A percentile compares a stretch with the other conserved stretches of the same genome.
Evolutionary conservation across 495 filamentous ascomycete species (phyloP).

Genomic region (Choiromyces venosus): DNA sequence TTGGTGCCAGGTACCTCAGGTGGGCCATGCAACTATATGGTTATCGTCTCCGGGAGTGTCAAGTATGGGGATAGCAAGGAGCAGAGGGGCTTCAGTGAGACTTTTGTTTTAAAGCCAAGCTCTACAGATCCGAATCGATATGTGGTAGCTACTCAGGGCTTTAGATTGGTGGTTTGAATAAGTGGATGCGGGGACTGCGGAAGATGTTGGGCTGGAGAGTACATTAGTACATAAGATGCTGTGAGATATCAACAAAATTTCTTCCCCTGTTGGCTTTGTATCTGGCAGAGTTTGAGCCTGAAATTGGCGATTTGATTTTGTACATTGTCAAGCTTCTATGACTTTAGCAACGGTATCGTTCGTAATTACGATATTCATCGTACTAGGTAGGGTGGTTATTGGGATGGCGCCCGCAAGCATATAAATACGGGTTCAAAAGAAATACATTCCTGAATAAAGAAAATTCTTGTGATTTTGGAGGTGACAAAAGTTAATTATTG

Average conservation of each 20-base stretch:
- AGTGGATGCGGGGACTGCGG: background rate
- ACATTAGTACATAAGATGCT: background rate
- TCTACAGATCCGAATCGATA: conserved; percentile 35
- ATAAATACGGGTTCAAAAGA: background rate
- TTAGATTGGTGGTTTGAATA: conserved; percentile 38
- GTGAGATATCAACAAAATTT: background rate
- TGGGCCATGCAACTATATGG: conserved; percentile 55
- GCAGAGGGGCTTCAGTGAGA: conserved; percentile 62
- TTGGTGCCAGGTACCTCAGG: conserved; percentile 47
- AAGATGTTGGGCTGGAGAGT: background rate
- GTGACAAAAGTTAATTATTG: background rate
- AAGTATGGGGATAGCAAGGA: conserved; percentile 52
- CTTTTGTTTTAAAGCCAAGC: conserved; percentile 61
- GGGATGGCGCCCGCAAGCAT: background rate
- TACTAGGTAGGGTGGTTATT: background rate
- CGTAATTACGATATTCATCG: background rate
- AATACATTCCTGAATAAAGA: background rate
- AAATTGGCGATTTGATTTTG: background rate
- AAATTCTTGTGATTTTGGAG: background rate
- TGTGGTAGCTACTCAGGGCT: conserved; percentile 42
- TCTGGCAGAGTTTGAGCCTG: background rate
- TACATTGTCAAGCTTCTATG: background rate
- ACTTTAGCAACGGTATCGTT: background rate
- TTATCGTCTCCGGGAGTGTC: conserved; percentile 58
- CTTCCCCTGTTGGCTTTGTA: background rate